Evolutionary conservation across 2,329 filamentous ascomycete genomes (phyloP).

Genomic region (Claviceps humidiphila): DNA sequence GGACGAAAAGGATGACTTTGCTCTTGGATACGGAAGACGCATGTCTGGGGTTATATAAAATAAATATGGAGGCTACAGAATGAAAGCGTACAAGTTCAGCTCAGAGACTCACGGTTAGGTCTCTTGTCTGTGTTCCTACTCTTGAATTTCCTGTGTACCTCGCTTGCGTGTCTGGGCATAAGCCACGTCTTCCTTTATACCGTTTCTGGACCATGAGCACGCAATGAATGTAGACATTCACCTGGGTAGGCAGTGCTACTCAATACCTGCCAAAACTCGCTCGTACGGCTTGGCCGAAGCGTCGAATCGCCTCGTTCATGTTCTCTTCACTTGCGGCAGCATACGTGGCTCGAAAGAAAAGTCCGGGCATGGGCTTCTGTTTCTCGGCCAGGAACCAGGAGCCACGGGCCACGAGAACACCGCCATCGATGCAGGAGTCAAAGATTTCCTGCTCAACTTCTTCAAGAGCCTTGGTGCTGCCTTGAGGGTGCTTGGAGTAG

Average conservation of each 20-base stretch:
- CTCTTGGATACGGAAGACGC: too few relatives aligned
- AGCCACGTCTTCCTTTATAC: too few relatives aligned
- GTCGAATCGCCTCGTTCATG: constrained; percentile 57
- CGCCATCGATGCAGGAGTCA: constrained; percentile 57
- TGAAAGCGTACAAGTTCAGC: background rate
- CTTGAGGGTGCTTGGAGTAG: constrained; percentile 50
- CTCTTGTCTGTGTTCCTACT: background rate
- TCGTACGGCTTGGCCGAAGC: constrained; percentile 64
- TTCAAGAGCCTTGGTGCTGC: constrained; percentile 36
- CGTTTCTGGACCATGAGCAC: background rate
- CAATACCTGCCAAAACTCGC: constrained; percentile 33
- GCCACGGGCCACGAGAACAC: constrained; percentile 70
- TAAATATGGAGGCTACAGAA: background rate
- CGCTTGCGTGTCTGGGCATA: too few relatives aligned
- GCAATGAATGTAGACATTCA: background rate
- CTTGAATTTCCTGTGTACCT: too few relatives aligned
- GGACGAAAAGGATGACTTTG: too few relatives aligned
- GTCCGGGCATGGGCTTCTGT: constrained; percentile 41
- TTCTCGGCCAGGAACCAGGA: constrained; percentile 83
- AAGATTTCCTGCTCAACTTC: constrained; percentile 83
- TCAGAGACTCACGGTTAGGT: background rate
- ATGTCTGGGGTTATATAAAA: background rate
- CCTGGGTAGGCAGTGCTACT: background rate
- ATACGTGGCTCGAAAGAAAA: constrained; percentile 87
- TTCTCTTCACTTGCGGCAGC: constrained; percentile 62